Evolutionary conservation across 2,329 filamentous ascomycete genomes (phyloP).

Genomic region (Nemania sp.): DNA sequence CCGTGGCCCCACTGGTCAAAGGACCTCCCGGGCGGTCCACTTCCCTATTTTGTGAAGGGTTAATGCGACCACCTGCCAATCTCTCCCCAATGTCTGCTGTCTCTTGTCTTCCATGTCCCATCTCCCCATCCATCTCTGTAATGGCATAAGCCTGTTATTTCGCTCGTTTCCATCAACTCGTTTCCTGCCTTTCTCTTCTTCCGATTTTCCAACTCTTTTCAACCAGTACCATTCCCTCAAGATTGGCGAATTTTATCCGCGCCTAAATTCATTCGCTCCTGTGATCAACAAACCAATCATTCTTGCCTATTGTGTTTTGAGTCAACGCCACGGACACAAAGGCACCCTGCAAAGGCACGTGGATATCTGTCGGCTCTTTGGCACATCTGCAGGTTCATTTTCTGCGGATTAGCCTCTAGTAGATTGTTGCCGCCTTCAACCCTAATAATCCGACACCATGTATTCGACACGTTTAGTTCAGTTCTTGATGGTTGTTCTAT

Average conservation of each 20-base stretch:
- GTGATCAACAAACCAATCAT: conserved; percentile 7
- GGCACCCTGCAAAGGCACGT: conserved; percentile 16
- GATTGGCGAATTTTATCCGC: background rate
- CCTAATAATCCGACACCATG: conserved; percentile 55
- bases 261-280: conserved; percentile 11
- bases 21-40: conserved; percentile 30
- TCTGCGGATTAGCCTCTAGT: background rate
- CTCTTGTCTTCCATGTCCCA: conserved; percentile 29
- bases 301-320: conserved; percentile 1
- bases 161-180: conserved; percentile 37
- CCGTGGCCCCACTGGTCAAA: conserved; percentile 34
- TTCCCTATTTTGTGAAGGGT: conserved; percentile 38
- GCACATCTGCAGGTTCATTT: background rate
- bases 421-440: conserved; percentile 1
- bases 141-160: conserved; percentile 38
- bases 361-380: conserved; percentile 9
- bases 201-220: conserved; percentile 10
- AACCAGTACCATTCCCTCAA: background rate
- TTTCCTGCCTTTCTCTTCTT: conserved; percentile 29
- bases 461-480: conserved; percentile 59
- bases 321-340: conserved; percentile 10
- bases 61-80: conserved; percentile 30
- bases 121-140: conserved; percentile 15
- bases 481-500: conserved; percentile 63
- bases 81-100: conserved; percentile 21